These are phyloP conservation scores for Macroventuria anomochaeta DNA, from an alignment of 2,329 filamentous ascomycete species.

Conservation along the genomic window DNA sequence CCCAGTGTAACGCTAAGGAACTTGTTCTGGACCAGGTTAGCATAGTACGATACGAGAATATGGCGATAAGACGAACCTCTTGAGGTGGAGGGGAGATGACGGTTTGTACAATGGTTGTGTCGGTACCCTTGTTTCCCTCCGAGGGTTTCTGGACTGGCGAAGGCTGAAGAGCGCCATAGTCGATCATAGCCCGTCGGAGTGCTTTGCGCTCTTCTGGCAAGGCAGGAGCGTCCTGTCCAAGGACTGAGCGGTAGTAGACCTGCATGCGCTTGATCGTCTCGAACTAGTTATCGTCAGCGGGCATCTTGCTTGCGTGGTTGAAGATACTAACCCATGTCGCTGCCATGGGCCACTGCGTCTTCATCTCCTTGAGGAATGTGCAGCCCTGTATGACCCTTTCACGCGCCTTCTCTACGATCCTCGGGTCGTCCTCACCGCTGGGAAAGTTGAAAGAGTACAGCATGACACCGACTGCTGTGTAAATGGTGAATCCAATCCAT, in stretches of 20 bases:
- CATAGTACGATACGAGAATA: not conserved
- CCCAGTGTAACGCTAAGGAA: conserved; percentile 10
- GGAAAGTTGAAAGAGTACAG: conserved; percentile 50
- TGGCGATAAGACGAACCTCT: not conserved
- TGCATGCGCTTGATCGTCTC: conserved; percentile 54
- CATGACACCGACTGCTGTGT: conserved; percentile 51
- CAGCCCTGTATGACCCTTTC: conserved; percentile 47
- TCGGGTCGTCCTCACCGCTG: conserved; percentile 43
- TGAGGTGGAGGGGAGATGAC: conserved; percentile 17
- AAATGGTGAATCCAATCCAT: conserved; percentile 53
- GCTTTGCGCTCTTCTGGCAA: conserved; percentile 48
- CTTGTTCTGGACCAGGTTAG: conserved; percentile 7
- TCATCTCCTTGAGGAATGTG: conserved; percentile 51
- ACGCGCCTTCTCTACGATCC: conserved; percentile 40
- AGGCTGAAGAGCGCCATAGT: conserved; percentile 50
- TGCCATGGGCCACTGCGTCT: conserved; percentile 51
- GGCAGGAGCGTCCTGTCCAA: conserved; percentile 43
- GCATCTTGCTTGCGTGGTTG: too few relatives aligned
- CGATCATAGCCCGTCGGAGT: conserved; percentile 48
- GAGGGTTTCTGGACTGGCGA: conserved; percentile 47
- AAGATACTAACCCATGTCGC: conserved; percentile 44
- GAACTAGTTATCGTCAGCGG: conserved; percentile 34
- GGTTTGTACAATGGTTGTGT: conserved; percentile 21
- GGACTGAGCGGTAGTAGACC: conserved; percentile 47
- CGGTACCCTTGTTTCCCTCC: conserved; percentile 27